Percentiles rank a stretch among this genome's conserved stretches.
Conservation (phyloP, 108 stramenopile species). For the Skeletonema menzelii region DNA sequence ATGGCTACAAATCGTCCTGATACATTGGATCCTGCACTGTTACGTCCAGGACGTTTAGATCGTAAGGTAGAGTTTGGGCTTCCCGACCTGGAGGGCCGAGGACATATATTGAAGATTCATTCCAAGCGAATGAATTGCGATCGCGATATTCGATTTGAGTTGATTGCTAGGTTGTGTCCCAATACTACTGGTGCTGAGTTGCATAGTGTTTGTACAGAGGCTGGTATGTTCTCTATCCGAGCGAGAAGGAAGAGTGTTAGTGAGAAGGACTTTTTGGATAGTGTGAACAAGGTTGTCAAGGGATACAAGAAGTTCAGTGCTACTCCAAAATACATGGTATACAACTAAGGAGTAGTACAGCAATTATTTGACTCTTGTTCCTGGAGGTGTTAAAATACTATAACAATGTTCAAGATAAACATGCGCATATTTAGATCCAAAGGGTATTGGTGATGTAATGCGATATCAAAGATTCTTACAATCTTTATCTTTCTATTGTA, state of each 20-base stretch:
- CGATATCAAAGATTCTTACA: not conserved
- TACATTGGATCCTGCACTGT: slow-evolving; percentile 84
- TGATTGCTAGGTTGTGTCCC: slow-evolving; percentile 97
- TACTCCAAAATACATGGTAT: slow-evolving; percentile 97
- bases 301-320: slow-evolving; percentile 99
- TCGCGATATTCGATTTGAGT: slow-evolving; percentile 97
- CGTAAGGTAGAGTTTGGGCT: slow-evolving; percentile 91
- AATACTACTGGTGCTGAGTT: slow-evolving; percentile 99
- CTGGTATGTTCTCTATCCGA: slow-evolving; percentile 99
- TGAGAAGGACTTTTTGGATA: slow-evolving; percentile 98
- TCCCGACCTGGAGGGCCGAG: slow-evolving; percentile 73
- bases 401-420: not conserved
- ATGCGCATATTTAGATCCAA: not conserved
- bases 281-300: slow-evolving; percentile 99
- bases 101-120: slow-evolving; percentile 82
- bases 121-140: slow-evolving; percentile 98
- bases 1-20: slow-evolving; percentile 94
- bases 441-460: not conserved
- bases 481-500: not conserved
- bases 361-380: not conserved
- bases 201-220: slow-evolving; percentile 97
- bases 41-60: slow-evolving; percentile 92
- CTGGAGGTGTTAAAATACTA: not conserved
- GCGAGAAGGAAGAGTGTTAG: slow-evolving; percentile 95
- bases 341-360: slow-evolving; percentile 54